Conservation (phyloP, 371 early-diverging fungal species). For the Batkoa obscura region DNA sequence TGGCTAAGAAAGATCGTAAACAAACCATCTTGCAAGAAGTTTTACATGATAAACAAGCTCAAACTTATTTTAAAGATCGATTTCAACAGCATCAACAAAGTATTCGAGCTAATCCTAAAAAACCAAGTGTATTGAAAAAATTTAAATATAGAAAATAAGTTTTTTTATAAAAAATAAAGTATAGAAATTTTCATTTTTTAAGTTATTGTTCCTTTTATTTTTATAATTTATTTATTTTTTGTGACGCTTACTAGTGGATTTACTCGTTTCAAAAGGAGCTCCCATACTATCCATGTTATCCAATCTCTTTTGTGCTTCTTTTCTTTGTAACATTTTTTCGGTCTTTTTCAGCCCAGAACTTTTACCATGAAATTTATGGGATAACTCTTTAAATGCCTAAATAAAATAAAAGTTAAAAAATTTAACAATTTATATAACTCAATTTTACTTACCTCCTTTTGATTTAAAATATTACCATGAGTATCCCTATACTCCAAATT, state of each 20-base stretch:
- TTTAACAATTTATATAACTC: background rate
- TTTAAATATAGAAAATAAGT: background rate
- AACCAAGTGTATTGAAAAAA: slow-evolving; percentile 26
- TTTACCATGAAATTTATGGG: slow-evolving; percentile 92
- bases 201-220: too few species aligned
- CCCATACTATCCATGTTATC: slow-evolving; percentile 30
- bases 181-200: too few species aligned
- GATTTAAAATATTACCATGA: slow-evolving; percentile 51
- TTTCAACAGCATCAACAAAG: slow-evolving; percentile 50
- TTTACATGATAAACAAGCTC: slow-evolving; percentile 47
- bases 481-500: slow-evolving; percentile 82
- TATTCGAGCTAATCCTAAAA: slow-evolving; percentile 35
- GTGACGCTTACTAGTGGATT: too few species aligned
- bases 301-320: slow-evolving; percentile 60
- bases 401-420: background rate
- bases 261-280: too few species aligned
- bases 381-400: slow-evolving; percentile 71
- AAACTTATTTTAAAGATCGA: slow-evolving; percentile 69
- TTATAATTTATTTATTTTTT: too few species aligned
- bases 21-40: slow-evolving; percentile 73
- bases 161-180: background rate
- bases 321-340: slow-evolving; percentile 65
- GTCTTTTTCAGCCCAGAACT: slow-evolving; percentile 82
- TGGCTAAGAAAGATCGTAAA: slow-evolving; percentile 69
- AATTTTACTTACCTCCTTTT: slow-evolving; percentile 43